Evolutionary conservation across 805 yeast genomes (phyloP), one percentile per base, ranked within the genome.

Genomic region (Teunomyces tritomae): DNA sequence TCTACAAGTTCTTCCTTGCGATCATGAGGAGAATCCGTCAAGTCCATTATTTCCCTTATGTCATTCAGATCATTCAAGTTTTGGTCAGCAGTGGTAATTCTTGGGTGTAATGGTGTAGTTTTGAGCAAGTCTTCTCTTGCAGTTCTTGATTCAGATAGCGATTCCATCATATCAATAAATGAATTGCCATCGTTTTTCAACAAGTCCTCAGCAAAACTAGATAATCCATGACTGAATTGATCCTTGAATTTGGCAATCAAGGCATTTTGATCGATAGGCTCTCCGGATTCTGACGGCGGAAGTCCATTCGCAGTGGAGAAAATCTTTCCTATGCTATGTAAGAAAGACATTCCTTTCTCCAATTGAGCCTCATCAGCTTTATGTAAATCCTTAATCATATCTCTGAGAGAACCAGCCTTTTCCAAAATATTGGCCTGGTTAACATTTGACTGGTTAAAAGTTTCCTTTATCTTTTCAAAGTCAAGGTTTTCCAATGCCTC

Each of bases 81-180:
- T n/a, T 33, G 14, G 16, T 13, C 14, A 5, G 17, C 16, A 9
- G 13, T 5, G 7, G 36, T 16, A 2, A 33, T 9, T 33, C 36
- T 33, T 6, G 36, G 36, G 3, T 33, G 36, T 5, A 33, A 33
- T 2, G 36, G 36, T 6, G 40, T 6, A 8, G 29, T 24, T 39
- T 53, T 56, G 36, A 62, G 47, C 10, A 58, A 41, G 35, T 58
- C 63, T 51, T 64, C 70, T 49, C 64, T 55, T 43, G 57, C 68
- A 35, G 50, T 58, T 62, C 64, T 71, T 56, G 82, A 75, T 48
- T 78, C 77, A 3, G 89, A 87, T 39, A 87, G 70, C 45, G 82
- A 77, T 62, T 89, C 95, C 80, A 90, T 84, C 77, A 88, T 84
- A 53, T 84, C 84, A 28, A 89, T 77, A 53, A 89, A 87, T 36